phyloP scores from a whole-genome alignment of 352 stramenopile species.

The Globisporangium yorkense region DNA sequence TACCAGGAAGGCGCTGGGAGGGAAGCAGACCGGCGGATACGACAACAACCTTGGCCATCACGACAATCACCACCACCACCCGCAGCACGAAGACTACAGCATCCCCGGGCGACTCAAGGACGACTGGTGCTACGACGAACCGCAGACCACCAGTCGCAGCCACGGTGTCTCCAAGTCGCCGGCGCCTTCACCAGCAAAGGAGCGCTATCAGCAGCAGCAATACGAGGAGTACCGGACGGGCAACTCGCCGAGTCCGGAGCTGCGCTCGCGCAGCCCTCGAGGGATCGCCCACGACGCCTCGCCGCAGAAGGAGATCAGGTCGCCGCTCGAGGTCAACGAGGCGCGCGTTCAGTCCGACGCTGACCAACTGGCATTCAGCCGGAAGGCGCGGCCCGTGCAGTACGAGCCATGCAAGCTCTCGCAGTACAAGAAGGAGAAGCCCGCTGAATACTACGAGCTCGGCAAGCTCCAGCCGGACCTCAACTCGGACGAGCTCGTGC shows the following conservation, averaged over 20 bases:
- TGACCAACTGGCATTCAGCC: conserved; percentile 75
- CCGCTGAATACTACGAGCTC: conserved; percentile 79
- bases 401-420: conserved; percentile 83
- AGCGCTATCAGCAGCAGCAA: background rate
- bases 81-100: background rate
- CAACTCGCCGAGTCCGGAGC: background rate
- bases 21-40: conserved; percentile 10
- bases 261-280: conserved; percentile 4
- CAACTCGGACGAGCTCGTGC: conserved; percentile 70
- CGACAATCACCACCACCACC: background rate
- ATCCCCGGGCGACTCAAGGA: conserved; percentile 4
- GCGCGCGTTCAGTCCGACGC: conserved; percentile 44
- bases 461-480: conserved; percentile 87
- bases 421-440: conserved; percentile 87
- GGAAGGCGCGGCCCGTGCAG: conserved; percentile 60
- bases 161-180: background rate
- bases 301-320: conserved; percentile 28
- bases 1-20: background rate
- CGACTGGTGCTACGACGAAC: conserved; percentile 9
- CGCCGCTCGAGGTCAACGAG: conserved; percentile 55
- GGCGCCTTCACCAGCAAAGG: conserved; percentile 10
- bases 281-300: background rate
- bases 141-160: conserved; percentile 5
- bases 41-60: conserved; percentile 21
- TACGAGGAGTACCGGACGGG: background rate